Evolutionary conservation across 495 filamentous ascomycete species (phyloP).

Genomic region (Gamarada debralockiae): DNA sequence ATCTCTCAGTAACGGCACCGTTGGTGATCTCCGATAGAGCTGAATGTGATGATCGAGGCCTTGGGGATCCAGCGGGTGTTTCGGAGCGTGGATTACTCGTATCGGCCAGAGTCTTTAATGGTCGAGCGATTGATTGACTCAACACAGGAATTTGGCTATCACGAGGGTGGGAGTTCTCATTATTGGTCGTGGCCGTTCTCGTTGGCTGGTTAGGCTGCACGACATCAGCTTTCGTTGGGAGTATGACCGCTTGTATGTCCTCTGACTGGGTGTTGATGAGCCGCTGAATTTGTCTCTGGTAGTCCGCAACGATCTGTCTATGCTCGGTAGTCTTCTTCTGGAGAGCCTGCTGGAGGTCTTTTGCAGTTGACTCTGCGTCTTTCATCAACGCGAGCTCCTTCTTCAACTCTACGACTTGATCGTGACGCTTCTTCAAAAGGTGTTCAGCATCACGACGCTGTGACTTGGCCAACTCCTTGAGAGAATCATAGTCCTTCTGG

Average conservation of each 20-base stretch:
- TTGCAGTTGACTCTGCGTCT: slow-evolving; percentile 26
- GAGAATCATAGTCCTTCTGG: slow-evolving; percentile 44
- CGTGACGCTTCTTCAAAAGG: slow-evolving; percentile 60
- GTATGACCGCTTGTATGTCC: background rate
- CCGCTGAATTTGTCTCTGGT: slow-evolving; percentile 16
- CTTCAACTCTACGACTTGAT: slow-evolving; percentile 57
- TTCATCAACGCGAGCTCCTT: slow-evolving; percentile 50
- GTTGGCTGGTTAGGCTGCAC: background rate
- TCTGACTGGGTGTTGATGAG: background rate
- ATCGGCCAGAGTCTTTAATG: slow-evolving; percentile 8
- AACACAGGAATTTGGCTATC: slow-evolving; percentile 18
- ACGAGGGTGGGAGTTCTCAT: background rate
- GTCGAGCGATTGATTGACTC: slow-evolving; percentile 10
- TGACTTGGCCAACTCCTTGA: slow-evolving; percentile 58
- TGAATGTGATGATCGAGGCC: slow-evolving; percentile 1
- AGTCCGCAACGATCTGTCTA: slow-evolving; percentile 4
- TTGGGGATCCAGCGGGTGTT: background rate
- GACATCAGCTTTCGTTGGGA: background rate
- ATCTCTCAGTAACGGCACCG: slow-evolving; percentile 7
- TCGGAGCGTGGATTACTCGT: slow-evolving; percentile 8
- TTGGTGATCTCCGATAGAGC: slow-evolving; percentile 24
- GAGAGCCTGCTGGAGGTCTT: slow-evolving; percentile 11
- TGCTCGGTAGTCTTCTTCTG: slow-evolving; percentile 12
- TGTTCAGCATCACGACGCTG: slow-evolving; percentile 49
- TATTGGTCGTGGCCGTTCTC: background rate